These are phyloP conservation scores for Dothideomycetes sp. DNA, from an alignment of 2,329 filamentous ascomycete genomes.

Conservation along the genomic window DNA sequence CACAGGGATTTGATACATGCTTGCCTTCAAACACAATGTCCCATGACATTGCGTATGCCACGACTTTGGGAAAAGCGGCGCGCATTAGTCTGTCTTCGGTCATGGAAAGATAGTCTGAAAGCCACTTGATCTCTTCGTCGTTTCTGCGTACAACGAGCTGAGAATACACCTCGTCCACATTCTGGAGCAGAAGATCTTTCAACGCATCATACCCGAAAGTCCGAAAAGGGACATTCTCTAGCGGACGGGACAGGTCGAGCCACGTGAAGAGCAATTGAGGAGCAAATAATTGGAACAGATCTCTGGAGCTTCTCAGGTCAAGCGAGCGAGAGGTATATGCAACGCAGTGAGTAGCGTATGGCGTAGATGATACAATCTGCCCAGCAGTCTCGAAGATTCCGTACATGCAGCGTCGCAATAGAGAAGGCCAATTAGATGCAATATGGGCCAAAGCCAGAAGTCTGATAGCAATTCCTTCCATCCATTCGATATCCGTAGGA, in stretches of 20 bases:
- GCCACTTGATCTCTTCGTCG: slow-evolving; percentile 47
- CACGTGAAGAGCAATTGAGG: slow-evolving; percentile 87
- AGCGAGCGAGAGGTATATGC: slow-evolving; percentile 54
- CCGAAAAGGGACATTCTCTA: slow-evolving; percentile 68
- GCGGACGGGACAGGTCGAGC: slow-evolving; percentile 50
- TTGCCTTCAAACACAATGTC: slow-evolving; percentile 41
- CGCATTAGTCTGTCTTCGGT: slow-evolving; percentile 49
- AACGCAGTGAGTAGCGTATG: slow-evolving; percentile 66
- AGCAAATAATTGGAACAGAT: slow-evolving; percentile 74
- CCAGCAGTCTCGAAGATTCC: slow-evolving; percentile 88
- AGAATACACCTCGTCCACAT: slow-evolving; percentile 67
- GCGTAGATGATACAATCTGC: slow-evolving; percentile 50
- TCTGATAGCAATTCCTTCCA: slow-evolving; percentile 77
- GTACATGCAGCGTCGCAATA: slow-evolving; percentile 79
- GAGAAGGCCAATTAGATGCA: slow-evolving; percentile 73
- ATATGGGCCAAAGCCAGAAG: slow-evolving; percentile 65
- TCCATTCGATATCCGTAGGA: slow-evolving; percentile 58
- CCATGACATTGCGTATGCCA: slow-evolving; percentile 75
- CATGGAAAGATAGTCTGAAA: slow-evolving; percentile 48
- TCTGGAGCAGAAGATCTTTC: slow-evolving; percentile 55
- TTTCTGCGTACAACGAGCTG: slow-evolving; percentile 75
- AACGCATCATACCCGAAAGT: slow-evolving; percentile 72
- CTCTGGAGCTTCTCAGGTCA: slow-evolving; percentile 51
- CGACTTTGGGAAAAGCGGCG: slow-evolving; percentile 61
- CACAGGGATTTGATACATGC: slow-evolving; percentile 37